These are phyloP conservation scores for Candida pseudocylindracea DNA, from an alignment of 1,139 yeast genomes.

Conservation along the genomic window DNA sequence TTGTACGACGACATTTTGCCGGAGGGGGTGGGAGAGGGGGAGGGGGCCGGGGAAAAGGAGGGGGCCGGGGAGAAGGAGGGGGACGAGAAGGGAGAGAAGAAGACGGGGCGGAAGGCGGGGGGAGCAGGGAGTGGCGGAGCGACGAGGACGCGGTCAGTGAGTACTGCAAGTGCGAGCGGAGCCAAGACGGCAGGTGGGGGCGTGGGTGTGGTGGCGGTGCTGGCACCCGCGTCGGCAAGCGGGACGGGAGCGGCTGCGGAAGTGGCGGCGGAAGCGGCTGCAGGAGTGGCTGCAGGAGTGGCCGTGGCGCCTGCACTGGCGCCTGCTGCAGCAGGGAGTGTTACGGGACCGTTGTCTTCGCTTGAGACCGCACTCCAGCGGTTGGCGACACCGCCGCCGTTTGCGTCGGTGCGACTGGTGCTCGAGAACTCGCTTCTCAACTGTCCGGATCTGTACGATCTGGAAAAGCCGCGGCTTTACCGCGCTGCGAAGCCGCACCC, in stretches of 20 bases:
- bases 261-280: constrained; percentile 4
- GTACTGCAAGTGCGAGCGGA: too few species aligned
- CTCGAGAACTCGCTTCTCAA: constrained; percentile 62
- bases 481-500: constrained; percentile 75
- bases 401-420: constrained; percentile 28
- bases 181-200: neutral
- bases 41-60: neutral
- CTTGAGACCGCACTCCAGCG: constrained; percentile 13
- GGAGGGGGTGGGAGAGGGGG: constrained; percentile 16
- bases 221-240: neutral
- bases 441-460: constrained; percentile 86
- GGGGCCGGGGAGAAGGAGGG: constrained; percentile 2
- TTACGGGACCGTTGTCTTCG: constrained; percentile 4
- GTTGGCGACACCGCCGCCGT: constrained; percentile 27
- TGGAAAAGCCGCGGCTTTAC: constrained; percentile 70
- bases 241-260: constrained; percentile 1
- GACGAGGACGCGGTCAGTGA: neutral
- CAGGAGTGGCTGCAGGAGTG: too few species aligned
- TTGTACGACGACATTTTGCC: constrained; percentile 75
- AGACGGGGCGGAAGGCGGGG: constrained; percentile 1
- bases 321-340: constrained; percentile 2
- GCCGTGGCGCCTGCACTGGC: constrained; percentile 2
- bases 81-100: constrained; percentile 4
- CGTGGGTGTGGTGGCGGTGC: neutral
- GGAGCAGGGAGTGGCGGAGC: too few species aligned